Evolutionary conservation across 192 early-diverging fungal species (phyloP), one percentile per base, ranked within the genome.

Genomic region (Coemansia sp.): DNA sequence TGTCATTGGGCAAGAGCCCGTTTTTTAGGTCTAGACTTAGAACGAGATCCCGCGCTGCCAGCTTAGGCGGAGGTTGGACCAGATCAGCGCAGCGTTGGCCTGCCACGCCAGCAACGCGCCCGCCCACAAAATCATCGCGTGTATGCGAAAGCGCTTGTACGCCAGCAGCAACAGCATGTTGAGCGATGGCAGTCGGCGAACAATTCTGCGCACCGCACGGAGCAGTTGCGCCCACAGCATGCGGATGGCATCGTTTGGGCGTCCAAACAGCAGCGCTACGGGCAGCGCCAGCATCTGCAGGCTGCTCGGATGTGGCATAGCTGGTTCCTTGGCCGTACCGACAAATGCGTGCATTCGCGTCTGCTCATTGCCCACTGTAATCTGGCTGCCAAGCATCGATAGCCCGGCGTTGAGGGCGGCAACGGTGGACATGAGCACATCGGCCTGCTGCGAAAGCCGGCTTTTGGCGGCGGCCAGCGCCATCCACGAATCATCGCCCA

Each of bases 381-480:
- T 11, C 21, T 9, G 46, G 9, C 49, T 14, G 22, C 54, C 48
- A 52, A 56, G 64, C 57, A 66, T 55, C 0, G 71, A 67, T 15
- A 79, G 68, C 48, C 71, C 77, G 53, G 71, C 63, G 36, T 63
- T 79, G n/a, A 79, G 68, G 31, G 77, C 77, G 1, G 77, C 77
- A 8, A 79, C 77, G 0, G 77, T 71, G 0, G 77, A 79, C 77
- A 73, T 73, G 28, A 79, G 65, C 42, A 79, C 71, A 17, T 79
- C 77, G 14, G 77, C 69, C 25, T 79, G 77, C 61, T 79, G 77
- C 37, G 61, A 67, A 40, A 79, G 67, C 61, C 61, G 60, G 58
- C 58, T 68, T 26, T 67, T 69, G 37, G 77, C 67, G 7, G 77
- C 64, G 2, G 71, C 71, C 25, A 79, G 50, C 8, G 71, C 68